Evolutionary conservation across 768 basidiomycete species (phyloP), one percentile per base, ranked within the genome.

Genomic region (Panaeolus papilionaceus): DNA sequence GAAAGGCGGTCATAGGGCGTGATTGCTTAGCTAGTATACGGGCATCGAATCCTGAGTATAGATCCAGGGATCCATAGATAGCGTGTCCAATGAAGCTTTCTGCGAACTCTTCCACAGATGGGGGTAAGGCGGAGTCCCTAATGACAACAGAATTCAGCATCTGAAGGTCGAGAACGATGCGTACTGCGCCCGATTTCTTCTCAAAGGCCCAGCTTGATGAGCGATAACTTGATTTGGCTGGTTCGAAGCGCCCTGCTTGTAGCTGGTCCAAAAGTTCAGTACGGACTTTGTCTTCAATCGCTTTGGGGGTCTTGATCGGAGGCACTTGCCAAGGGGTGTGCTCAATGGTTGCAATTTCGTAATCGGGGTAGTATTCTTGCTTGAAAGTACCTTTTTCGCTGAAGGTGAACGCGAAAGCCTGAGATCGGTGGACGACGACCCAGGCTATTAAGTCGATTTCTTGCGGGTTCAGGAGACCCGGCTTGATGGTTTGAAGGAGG

Each of bases 141-240:
- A 85, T 81, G 0, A 78, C 76, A 0, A 84, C 77, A 23, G 66
- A 64, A 64, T 84, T 84, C 0, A 84, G 70, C 0, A 78, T 80
- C 62, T 81, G 75, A 0, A 84, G 67, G 54, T 79, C 76, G 61
- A 83, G 70, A 0, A 83, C 75, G 0, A 82, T 38, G 0, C 78
- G 68, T 0, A 83, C 69, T 2, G 74, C 71, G 0, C 76, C 73
- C 12, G 37, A 42, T 40, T 74, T 74, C 69, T 75, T 81, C 4
- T 63, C 39, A 0, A 80, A 76, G 0, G 73, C 58, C 20, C 33
- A 68, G 9, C 65, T 49, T 38, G 64, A 38, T n/a, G 67, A 65
- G 20, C 64, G 61, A 61, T 77, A 78, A 1, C 75, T 75, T 0
- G 76, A 71, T 0, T 69, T 66, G 0, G 69, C 74, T 0, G 67